Conservation (phyloP, 2,329 filamentous ascomycete genomes). For the Verticillium klebahnii region DNA sequence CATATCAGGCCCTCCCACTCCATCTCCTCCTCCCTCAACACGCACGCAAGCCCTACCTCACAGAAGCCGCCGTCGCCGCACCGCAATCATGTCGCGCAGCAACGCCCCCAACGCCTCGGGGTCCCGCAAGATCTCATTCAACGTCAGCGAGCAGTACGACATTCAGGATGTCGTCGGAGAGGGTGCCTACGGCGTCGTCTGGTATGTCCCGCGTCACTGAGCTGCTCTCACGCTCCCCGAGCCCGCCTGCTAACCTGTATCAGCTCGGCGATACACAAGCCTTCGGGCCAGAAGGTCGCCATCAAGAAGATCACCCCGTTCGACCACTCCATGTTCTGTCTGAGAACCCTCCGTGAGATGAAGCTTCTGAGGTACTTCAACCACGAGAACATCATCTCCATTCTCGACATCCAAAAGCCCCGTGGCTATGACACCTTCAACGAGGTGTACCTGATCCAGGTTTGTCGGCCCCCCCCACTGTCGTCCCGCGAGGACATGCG, state of each 20-base stretch:
- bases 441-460: conserved; percentile 98
- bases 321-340: conserved; percentile 98
- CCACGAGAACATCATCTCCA: conserved; percentile 99
- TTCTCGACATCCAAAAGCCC: conserved; percentile 97
- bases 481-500: neutral
- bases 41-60: conserved; percentile 1
- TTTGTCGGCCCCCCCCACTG: conserved; percentile 32
- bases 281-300: conserved; percentile 94
- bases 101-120: conserved; percentile 53
- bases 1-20: neutral
- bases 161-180: conserved; percentile 99
- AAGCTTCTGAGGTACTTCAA: conserved; percentile 98
- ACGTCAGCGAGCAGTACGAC: conserved; percentile 98
- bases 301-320: conserved; percentile 99
- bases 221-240: neutral
- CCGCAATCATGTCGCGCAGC: conserved; percentile 50
- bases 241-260: conserved; percentile 7
- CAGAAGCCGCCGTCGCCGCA: neutral
- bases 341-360: conserved; percentile 96
- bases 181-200: conserved; percentile 96
- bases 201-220: conserved; percentile 54
- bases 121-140: conserved; percentile 97
- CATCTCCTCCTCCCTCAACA: conserved; percentile 3
- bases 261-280: conserved; percentile 96
- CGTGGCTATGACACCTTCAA: conserved; percentile 94